Conservation (phyloP, 2,329 filamentous ascomycete genomes). For the Paraphoma chrysanthemicola region DNA sequence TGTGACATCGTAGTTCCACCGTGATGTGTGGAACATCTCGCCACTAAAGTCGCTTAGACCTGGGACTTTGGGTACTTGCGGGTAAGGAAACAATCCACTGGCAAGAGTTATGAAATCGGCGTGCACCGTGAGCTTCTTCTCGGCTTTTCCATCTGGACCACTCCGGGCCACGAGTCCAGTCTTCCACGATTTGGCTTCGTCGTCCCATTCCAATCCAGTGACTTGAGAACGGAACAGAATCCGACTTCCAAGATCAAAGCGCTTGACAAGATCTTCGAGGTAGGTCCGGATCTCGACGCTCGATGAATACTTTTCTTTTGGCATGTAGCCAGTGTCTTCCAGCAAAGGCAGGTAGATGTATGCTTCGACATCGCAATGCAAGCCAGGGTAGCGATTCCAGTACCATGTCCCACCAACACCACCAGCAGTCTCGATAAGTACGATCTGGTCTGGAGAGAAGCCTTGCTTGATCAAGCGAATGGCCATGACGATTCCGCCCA, state of each 20-base stretch:
- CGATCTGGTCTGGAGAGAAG: constrained; percentile 41
- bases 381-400: constrained; percentile 56
- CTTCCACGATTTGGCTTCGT: constrained; percentile 42
- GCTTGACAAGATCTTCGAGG: constrained; percentile 29
- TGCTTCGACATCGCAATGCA: constrained; percentile 64
- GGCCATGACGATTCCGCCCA: constrained; percentile 49
- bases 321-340: constrained; percentile 66
- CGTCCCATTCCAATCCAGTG: constrained; percentile 55
- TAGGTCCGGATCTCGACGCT: constrained; percentile 57
- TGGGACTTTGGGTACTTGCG: constrained; percentile 54
- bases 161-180: constrained; percentile 22
- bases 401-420: constrained; percentile 58
- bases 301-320: constrained; percentile 54
- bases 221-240: constrained; percentile 54
- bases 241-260: constrained; percentile 38
- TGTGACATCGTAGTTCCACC: constrained; percentile 54
- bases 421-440: constrained; percentile 52
- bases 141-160: constrained; percentile 21
- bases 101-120: constrained; percentile 49
- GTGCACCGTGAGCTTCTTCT: constrained; percentile 19
- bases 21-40: constrained; percentile 51
- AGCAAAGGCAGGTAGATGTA: constrained; percentile 66
- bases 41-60: constrained; percentile 50
- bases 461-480: constrained; percentile 47
- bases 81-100: constrained; percentile 52